Evolutionary conservation across 139 green algal species (phyloP).

Genomic region (Chlorella sp.): DNA sequence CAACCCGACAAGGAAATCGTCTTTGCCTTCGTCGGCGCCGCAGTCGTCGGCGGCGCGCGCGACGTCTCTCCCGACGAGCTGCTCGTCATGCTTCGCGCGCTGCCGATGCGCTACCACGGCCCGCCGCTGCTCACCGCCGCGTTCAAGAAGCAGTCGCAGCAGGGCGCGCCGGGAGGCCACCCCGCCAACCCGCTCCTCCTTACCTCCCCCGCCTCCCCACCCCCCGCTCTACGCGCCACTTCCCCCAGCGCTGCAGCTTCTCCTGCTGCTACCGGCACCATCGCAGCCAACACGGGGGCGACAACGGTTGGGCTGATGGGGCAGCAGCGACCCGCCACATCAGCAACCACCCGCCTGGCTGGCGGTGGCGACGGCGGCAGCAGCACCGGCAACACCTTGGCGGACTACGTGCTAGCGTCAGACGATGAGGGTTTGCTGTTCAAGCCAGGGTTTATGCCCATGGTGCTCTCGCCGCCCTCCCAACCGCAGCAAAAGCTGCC

Average conservation of each 20-base stretch:
- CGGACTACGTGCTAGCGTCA: not conserved
- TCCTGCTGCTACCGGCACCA: not conserved
- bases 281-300: no score
- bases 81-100: not conserved
- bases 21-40: slow-evolving; percentile 18
- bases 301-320: not conserved
- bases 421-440: not conserved
- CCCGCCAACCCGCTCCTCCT: not conserved
- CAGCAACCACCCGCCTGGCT: no score
- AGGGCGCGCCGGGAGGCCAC: not conserved
- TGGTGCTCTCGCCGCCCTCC: no score
- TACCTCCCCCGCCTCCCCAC: no score
- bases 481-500: no score
- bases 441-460: not conserved
- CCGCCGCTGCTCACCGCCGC: no score
- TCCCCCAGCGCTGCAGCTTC: not conserved
- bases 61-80: not conserved
- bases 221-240: no score
- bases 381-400: no score
- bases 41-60: not conserved
- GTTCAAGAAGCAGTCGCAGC: no score
- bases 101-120: slow-evolving; percentile 6
- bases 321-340: no score
- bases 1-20: slow-evolving; percentile 1
- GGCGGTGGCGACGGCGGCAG: no score